Conservation (phyloP, 805 yeast species). For the Wickerhamiella azyma region DNA sequence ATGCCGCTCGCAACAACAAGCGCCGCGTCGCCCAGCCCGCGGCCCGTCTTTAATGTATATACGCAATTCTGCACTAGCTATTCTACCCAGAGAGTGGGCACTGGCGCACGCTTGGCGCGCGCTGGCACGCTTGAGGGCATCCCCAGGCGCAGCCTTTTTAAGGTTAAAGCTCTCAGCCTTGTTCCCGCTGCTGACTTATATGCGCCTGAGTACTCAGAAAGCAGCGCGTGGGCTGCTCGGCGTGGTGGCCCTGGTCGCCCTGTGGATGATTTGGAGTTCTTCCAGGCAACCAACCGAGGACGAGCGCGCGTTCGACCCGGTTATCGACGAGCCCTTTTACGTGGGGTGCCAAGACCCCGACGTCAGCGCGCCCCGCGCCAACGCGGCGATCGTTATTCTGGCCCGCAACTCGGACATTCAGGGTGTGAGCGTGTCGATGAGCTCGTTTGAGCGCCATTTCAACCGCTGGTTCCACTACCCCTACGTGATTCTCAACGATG, state of each 20-base stretch:
- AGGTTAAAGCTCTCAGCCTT: background rate
- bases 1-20: conserved; percentile 18
- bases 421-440: conserved; percentile 63
- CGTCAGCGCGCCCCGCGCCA: conserved; percentile 36
- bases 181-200: background rate
- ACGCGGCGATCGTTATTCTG: conserved; percentile 73
- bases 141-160: no score
- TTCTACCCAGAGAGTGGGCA: no score
- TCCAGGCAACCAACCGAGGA: background rate
- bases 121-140: background rate
- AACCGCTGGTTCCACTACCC: conserved; percentile 92
- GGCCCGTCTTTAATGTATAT: conserved; percentile 5
- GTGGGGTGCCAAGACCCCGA: conserved; percentile 12
- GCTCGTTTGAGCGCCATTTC: conserved; percentile 70
- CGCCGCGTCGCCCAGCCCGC: conserved; percentile 20
- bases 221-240: background rate
- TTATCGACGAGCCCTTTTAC: conserved; percentile 11
- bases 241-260: background rate
- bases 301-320: conserved; percentile 1
- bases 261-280: background rate
- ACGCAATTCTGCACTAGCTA: no score
- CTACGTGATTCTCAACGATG: conserved; percentile 80
- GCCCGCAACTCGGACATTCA: conserved; percentile 69
- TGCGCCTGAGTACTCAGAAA: background rate
- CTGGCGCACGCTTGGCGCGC: background rate